Evolutionary conservation across 2,329 filamentous ascomycete genomes (phyloP).

Genomic region (Aspergillus fijiensis): DNA sequence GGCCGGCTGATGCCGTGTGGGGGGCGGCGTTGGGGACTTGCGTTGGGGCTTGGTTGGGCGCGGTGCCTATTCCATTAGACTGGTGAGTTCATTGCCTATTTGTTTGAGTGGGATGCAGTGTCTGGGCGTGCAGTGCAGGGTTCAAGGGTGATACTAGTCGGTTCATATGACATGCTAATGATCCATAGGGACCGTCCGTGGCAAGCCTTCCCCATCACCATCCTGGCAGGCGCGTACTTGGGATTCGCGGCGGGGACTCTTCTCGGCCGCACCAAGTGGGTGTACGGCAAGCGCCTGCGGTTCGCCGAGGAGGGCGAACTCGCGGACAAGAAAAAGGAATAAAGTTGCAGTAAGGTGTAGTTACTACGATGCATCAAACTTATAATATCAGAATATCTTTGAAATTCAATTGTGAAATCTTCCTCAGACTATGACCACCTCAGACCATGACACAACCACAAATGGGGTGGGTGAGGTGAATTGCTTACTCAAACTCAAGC

Average conservation of each 20-base stretch:
- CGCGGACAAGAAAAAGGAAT: neutral
- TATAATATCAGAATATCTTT: neutral
- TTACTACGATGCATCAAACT: neutral
- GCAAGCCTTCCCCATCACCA: conserved; percentile 96
- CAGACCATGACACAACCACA: neutral
- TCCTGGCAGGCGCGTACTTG: conserved; percentile 76
- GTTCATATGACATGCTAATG: neutral
- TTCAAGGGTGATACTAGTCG: no score
- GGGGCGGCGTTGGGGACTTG: conserved; percentile 76
- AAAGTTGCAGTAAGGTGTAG: neutral
- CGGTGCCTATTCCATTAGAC: conserved; percentile 91
- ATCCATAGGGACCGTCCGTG: conserved; percentile 76
- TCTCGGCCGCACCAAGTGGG: conserved; percentile 20
- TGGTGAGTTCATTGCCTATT: conserved; percentile 56
- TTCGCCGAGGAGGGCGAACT: conserved; percentile 23
- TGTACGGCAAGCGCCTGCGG: conserved; percentile 34
- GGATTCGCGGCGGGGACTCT: conserved; percentile 67
- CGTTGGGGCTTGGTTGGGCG: conserved; percentile 86
- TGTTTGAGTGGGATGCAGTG: neutral
- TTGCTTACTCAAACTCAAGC: no score
- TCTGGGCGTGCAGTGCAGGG: neutral
- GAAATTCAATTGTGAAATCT: neutral
- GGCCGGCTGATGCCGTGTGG: conserved; percentile 80
- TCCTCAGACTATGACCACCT: neutral
- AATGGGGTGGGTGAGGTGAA: no score